Base-by-base conservation (phyloP, 768 basidiomycete genomes). In the Mycena olivaceomarginata region DNA sequence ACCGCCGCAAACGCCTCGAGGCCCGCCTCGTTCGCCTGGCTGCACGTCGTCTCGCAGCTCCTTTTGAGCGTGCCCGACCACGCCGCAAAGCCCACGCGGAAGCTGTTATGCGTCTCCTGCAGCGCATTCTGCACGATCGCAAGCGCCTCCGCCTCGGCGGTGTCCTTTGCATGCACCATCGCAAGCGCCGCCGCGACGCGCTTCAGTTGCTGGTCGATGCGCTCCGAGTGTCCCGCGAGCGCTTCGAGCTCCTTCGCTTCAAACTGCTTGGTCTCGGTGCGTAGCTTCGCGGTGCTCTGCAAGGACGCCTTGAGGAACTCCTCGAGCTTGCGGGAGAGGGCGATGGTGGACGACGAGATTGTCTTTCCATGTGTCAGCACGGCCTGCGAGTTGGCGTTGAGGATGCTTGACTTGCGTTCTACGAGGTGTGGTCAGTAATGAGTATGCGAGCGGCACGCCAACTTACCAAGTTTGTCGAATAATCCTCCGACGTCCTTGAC, bases 381-480 rank as follows among this genome's bases (percentile, higher is more conserved):
- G 1, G 90, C 89, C 77, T 91, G 90, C 6, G 92, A 86, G 80
- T 98, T 98, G 10, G 92, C 86, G 43, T 86, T 88, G 56, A 97
- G 89, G 13, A 92, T 88, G 31, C 86, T 86, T 43, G 92, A 87
- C 82, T 95, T 97, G 74, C 97, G 94, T 56, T 95, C 97, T 98
- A 78, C 18, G 46, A 16, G 64, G 59, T 59, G 7, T 70, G 45
- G 68, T 84, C 57, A 82, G 40, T 31, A 11, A 73, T 16, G 43
- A 59, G 13, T 20, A 37, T 15, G 63, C 22, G n/a, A 62, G 15
- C 7, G 41, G 62, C 16, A 10, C 9, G 22, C 43, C 31, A 37
- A 81, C 92, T 81, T 81, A 97, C 97, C 95, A 62, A 98, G 91
- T 85, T 98, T 98, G 57, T 92, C 92, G 78, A 97, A 96, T 31